Evolutionary conservation across 129 eudicot genomes (phyloP).

Genomic region (Tagetes patula): DNA sequence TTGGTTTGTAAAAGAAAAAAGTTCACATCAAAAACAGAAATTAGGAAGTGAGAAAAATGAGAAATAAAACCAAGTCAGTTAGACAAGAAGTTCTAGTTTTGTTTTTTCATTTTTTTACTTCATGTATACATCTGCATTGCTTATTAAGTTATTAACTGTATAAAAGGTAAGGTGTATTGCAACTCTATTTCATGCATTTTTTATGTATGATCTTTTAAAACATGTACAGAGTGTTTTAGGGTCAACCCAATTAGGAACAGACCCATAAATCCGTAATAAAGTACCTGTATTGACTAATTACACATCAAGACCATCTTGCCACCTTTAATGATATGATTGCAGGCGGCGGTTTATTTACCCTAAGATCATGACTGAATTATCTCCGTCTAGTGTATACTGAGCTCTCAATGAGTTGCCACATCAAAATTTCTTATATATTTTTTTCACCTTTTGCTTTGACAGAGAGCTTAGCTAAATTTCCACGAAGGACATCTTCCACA

Average conservation of each 20-base stretch:
- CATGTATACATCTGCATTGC: not conserved
- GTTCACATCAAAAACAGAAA: not conserved
- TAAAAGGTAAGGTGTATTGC: not conserved
- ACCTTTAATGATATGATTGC: not conserved
- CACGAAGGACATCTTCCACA: slow-evolving; percentile 64
- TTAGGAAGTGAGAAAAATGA: not conserved
- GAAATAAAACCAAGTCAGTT: not conserved
- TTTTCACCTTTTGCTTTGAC: slow-evolving; percentile 21
- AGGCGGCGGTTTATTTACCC: not conserved
- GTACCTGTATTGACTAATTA: not conserved
- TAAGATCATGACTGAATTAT: not conserved
- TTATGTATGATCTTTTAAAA: not conserved
- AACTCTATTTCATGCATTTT: not conserved
- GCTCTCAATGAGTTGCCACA: not conserved
- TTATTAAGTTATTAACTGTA: not conserved
- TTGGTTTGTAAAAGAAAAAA: not conserved
- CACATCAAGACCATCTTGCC: not conserved
- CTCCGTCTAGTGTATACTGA: slow-evolving; percentile 1
- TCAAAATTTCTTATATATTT: slow-evolving; percentile 2
- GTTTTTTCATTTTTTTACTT: not conserved
- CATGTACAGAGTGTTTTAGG: not conserved
- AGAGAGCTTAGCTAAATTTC: slow-evolving; percentile 95
- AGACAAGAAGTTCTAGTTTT: not conserved
- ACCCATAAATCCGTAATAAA: too few relatives aligned
- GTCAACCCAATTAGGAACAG: not conserved